Evolutionary conservation across 2,329 filamentous ascomycete species (phyloP), one percentile per base, ranked within the genome.

Genomic region (Penicillium sclerotiorum): DNA sequence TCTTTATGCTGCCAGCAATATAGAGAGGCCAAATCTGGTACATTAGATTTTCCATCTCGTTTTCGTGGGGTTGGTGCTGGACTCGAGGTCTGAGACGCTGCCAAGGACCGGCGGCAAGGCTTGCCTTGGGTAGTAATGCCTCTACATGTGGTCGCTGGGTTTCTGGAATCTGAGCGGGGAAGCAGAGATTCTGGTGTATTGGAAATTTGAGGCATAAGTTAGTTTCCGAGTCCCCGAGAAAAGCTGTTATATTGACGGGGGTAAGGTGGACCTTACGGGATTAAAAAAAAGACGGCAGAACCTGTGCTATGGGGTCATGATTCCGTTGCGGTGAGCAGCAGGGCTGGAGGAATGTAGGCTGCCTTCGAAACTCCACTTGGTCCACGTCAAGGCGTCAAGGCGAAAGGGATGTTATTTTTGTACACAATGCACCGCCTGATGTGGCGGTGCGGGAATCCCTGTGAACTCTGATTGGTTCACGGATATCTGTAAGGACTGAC

Each of bases 1-100:
- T 94, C 90, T 67, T 89, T 92, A 75, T 99, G 94, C 69, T 96
- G 91, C 88, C 89, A 96, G 77, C 93, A 97, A 73, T 91, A 96
- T 42, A 86, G 81, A 56, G 53, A 70, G 35, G 58, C 62, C 30
- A 60, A 66, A 49, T 63, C 67, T 50, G 55, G 59, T 22, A 59
- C 55, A 37, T 64, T 48, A 43, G 52, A 30, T 40, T 44, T 60
- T 47, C 21, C 65, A 46, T 52, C 56, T 46, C 30, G 55, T 52
- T 61, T 65, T 67, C 44, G 50, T 52, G 49, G 40, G 7, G 41
- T 70, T 60, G 55, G 45, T 40, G 55, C 51, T 20, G 58, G 50
- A 2, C 57, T 56, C 5, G 62, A 67, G 58, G 41, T 65, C 58
- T 40, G 72, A 53, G 67, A 75, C 8, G 81, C 72, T 17, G 81